Conservation (phyloP, 2,329 filamentous ascomycete species). For the Exophiala sp. region DNA sequence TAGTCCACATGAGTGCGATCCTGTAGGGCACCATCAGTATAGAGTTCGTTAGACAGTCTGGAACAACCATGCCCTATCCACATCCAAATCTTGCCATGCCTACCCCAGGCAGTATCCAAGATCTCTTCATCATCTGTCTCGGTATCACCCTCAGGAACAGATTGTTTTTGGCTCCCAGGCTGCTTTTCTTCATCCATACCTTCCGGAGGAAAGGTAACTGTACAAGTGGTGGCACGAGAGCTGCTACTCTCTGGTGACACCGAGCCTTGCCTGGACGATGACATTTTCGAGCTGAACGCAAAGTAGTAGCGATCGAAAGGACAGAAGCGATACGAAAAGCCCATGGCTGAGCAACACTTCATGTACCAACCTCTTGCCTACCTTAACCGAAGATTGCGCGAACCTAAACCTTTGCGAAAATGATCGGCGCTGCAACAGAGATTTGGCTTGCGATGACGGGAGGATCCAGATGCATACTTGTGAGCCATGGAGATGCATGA, state of each 20-base stretch:
- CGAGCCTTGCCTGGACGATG: neutral
- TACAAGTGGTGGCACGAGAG: neutral
- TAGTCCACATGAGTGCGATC: slow-evolving; percentile 20
- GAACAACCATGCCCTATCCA: slow-evolving; percentile 14
- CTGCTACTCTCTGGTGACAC: neutral
- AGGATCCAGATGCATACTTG: too few relatives aligned
- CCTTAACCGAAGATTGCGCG: too few relatives aligned
- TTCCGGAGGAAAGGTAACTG: neutral
- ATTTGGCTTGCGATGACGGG: too few relatives aligned
- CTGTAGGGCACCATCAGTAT: neutral
- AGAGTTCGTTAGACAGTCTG: too few relatives aligned
- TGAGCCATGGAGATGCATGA: too few relatives aligned
- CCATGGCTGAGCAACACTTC: too few relatives aligned
- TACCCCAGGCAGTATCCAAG: slow-evolving; percentile 11
- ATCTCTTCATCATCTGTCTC: slow-evolving; percentile 3
- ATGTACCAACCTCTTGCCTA: too few relatives aligned
- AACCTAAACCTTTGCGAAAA: too few relatives aligned
- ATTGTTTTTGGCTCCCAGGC: neutral
- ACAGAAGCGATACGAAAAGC: too few relatives aligned
- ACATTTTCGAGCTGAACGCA: too few relatives aligned
- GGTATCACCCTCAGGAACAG: neutral
- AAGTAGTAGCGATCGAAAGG: too few relatives aligned
- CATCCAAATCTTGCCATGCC: slow-evolving; percentile 12
- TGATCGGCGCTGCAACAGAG: too few relatives aligned
- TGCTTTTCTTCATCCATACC: slow-evolving; percentile 7